Base-by-base conservation (phyloP, 495 filamentous ascomycete species). In the Glonium stellatum region DNA sequence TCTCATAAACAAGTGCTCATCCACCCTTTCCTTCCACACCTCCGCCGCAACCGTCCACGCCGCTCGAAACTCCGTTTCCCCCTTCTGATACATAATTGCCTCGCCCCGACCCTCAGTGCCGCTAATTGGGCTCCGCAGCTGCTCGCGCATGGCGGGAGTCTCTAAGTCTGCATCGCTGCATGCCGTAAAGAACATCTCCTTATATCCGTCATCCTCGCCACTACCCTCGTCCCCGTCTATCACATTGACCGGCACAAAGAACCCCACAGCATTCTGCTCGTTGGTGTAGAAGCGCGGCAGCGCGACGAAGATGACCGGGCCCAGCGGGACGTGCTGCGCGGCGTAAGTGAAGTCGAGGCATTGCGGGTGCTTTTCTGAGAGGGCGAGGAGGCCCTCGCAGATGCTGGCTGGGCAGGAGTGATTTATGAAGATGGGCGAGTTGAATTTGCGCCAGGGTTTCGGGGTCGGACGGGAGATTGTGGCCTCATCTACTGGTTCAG, bases 121-220 rank as follows among this genome's bases (percentile, higher is more conserved):
- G 6, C 27, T 31, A 31, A 31, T 31, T 6, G 27, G 27, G 6
- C 27, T 31, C 6, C 27, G 27, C 27, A 51, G 21, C 23, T 51
- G 48, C 48, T 23, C 48, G 13, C 15, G 13, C 23, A 51, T 22
- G 11, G 12, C 48, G 19, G 18, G 15, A 15, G 4, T 15, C 48
- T 23, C 23, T 9, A 51, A 25, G 2, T 51, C 48, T 22, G 18
- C 48, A 51, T 51, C 48, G 25, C 15, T 27, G 25, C 48, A 51
- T 1, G 21, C 48, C 19, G 48, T 51, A 15, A 51, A 51, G 23
- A 51, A 51, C 48, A 51, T 51, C 48, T 51, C 48, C 6, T 4
- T 23, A 6, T 15, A 23, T 22, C 48, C 48, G 31, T 51, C 19
- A 8, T 23, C 19, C 48, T 23, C 13, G 18, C 15, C 47, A 4